Evolutionary conservation across 768 basidiomycete species (phyloP).

Genomic region (Leccinum rimulosum): DNA sequence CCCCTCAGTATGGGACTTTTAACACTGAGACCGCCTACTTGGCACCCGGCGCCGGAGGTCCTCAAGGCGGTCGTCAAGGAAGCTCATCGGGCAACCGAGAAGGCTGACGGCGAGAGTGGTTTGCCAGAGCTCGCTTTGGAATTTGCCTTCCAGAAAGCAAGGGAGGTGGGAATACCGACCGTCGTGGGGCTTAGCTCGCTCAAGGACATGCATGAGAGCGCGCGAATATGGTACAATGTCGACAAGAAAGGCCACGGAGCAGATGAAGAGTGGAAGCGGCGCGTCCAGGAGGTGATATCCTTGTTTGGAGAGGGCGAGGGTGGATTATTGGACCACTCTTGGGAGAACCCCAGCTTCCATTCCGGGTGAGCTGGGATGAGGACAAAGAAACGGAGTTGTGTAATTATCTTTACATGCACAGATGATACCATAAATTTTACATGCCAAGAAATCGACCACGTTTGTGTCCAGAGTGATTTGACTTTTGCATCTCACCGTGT

Average conservation of each 20-base stretch:
- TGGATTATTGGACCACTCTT: slow-evolving; percentile 65
- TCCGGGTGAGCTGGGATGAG: slow-evolving; percentile 3
- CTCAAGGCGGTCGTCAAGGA: slow-evolving; percentile 43
- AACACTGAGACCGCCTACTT: slow-evolving; percentile 51
- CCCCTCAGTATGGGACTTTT: slow-evolving; percentile 86
- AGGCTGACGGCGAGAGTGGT: slow-evolving; percentile 39
- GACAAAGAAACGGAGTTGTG: background rate
- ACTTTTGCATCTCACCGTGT: slow-evolving; percentile 52
- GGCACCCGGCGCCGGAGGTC: slow-evolving; percentile 73
- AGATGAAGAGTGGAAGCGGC: slow-evolving; percentile 46
- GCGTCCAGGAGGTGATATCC: slow-evolving; percentile 32
- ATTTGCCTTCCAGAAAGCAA: slow-evolving; percentile 56
- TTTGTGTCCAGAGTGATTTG: slow-evolving; percentile 10
- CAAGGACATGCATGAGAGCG: slow-evolving; percentile 71
- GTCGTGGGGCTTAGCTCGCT: slow-evolving; percentile 72
- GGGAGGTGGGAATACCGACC: slow-evolving; percentile 50
- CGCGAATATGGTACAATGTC: slow-evolving; percentile 65
- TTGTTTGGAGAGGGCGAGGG: slow-evolving; percentile 42
- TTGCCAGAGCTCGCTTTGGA: slow-evolving; percentile 71
- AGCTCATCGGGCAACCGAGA: slow-evolving; percentile 32
- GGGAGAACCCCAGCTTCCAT: slow-evolving; percentile 54
- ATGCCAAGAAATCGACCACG: slow-evolving; percentile 15
- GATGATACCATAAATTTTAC: slow-evolving; percentile 23
- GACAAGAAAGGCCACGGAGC: slow-evolving; percentile 34
- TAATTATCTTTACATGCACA: slow-evolving; percentile 24